Conservation (phyloP, 495 filamentous ascomycete species). For the Daldinia grandis region DNA sequence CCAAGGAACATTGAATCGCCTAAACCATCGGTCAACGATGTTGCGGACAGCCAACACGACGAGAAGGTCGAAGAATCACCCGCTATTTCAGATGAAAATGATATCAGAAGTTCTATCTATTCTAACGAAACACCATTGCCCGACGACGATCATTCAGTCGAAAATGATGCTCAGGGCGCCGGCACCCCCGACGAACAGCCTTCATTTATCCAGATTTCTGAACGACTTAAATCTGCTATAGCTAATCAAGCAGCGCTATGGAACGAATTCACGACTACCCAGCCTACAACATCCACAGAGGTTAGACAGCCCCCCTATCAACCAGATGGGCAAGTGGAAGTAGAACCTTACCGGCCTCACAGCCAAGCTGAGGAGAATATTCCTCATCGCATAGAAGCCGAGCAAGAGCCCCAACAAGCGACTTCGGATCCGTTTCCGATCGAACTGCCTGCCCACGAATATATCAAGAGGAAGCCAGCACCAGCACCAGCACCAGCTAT, state of each 20-base stretch:
- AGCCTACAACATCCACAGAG: not conserved
- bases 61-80: conserved; percentile 11
- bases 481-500: conserved; percentile 29
- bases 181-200: conserved; percentile 10
- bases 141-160: not conserved
- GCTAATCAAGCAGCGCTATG: conserved; percentile 37
- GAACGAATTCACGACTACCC: conserved; percentile 17
- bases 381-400: not conserved
- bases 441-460: conserved; percentile 35
- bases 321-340: not conserved
- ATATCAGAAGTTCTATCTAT: not conserved
- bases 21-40: not conserved
- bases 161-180: not conserved
- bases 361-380: conserved; percentile 8
- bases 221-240: conserved; percentile 38
- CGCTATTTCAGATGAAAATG: not conserved
- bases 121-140: not conserved
- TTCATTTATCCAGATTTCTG: conserved; percentile 24
- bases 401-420: conserved; percentile 8
- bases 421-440: not conserved
- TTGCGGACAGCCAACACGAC: not conserved
- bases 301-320: conserved; percentile 4
- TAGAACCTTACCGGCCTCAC: not conserved
- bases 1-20: not conserved
- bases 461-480: conserved; percentile 40